These are phyloP conservation scores for Trametes coccinea DNA, from an alignment of 768 basidiomycete genomes.

Conservation along the genomic window DNA sequence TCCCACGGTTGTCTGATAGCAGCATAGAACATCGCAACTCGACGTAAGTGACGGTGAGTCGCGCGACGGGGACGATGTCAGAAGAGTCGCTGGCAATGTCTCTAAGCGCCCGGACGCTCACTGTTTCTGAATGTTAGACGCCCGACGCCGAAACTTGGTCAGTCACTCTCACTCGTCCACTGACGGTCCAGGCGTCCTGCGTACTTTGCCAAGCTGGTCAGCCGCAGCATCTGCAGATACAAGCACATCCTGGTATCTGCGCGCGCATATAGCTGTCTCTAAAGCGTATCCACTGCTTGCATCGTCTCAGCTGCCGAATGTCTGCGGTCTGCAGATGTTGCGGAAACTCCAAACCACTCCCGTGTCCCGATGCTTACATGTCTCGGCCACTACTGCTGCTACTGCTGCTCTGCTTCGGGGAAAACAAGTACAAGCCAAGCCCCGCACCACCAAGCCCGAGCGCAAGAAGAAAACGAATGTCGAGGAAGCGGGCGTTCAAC, in stretches of 20 bases:
- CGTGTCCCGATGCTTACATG: constrained; percentile 10
- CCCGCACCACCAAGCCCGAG: neutral
- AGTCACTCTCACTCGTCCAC: neutral
- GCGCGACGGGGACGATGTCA: no score
- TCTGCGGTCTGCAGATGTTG: constrained; percentile 13
- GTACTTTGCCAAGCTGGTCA: no score
- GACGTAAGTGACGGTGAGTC: no score
- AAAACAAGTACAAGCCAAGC: neutral
- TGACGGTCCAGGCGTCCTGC: no score
- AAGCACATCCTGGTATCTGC: no score
- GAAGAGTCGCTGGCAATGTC: no score
- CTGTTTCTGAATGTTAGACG: no score
- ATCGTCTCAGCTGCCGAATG: constrained; percentile 3
- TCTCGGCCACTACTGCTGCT: constrained; percentile 10
- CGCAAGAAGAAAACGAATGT: neutral
- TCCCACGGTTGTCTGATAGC: no score
- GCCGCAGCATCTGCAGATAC: no score
- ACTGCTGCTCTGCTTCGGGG: constrained; percentile 4
- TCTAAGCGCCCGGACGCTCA: no score
- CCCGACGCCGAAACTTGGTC: neutral
- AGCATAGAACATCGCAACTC: no score
- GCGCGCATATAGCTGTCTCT: no score
- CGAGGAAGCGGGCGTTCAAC: neutral
- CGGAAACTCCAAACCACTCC: constrained; percentile 15
- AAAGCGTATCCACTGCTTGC: neutral